phyloP scores from a whole-genome alignment of 805 yeast genomes.

The Yarrowia porcina region DNA sequence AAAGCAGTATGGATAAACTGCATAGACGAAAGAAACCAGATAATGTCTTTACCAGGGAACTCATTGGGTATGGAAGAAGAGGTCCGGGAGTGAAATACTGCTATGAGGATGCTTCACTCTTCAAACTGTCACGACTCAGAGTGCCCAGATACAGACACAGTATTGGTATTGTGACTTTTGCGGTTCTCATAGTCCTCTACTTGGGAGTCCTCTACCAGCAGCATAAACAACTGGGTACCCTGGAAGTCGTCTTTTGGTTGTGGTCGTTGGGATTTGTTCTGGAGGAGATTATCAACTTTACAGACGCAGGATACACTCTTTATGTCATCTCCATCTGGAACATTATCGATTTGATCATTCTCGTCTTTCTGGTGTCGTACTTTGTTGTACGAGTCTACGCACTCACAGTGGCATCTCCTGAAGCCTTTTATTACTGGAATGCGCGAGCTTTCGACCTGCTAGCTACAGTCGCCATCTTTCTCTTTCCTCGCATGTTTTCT shows the following conservation, averaged over 20 bases:
- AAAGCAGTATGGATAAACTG: constrained; percentile 40
- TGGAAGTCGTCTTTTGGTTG: constrained; percentile 45
- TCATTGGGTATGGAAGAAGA: constrained; percentile 31
- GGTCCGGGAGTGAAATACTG: constrained; percentile 40
- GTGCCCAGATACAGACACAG: constrained; percentile 42
- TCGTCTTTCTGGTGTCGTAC: constrained; percentile 42
- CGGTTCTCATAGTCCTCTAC: constrained; percentile 37
- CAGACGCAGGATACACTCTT: constrained; percentile 46
- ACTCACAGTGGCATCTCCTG: not conserved
- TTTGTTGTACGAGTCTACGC: constrained; percentile 32
- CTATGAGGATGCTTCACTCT: constrained; percentile 38
- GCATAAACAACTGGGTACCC: constrained; percentile 26
- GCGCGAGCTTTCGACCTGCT: constrained; percentile 35
- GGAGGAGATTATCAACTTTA: constrained; percentile 46
- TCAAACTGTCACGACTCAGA: constrained; percentile 41
- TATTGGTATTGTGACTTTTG: constrained; percentile 36
- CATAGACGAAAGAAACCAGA: constrained; percentile 37
- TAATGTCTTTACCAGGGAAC: constrained; percentile 28
- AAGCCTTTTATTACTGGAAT: not conserved
- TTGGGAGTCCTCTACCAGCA: constrained; percentile 33
- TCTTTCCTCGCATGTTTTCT: constrained; percentile 50
- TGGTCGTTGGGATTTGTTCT: constrained; percentile 48
- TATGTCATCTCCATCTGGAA: constrained; percentile 54
- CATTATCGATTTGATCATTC: constrained; percentile 46
- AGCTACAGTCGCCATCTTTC: constrained; percentile 46